Conservation (phyloP, 495 filamentous ascomycete species). For the Talaromyces ruber region DNA sequence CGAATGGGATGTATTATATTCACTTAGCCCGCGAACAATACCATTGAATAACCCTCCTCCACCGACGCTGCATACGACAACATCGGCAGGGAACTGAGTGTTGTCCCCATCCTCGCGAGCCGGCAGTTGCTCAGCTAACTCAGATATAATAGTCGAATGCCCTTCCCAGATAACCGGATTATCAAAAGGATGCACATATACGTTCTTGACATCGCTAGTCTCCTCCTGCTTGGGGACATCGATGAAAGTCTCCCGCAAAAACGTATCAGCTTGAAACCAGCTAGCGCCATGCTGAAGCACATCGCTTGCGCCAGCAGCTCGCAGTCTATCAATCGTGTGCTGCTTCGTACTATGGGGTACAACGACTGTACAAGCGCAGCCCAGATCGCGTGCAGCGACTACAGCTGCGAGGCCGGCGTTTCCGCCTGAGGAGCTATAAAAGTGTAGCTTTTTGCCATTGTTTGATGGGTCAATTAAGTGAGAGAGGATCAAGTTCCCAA, state of each 20-base stretch:
- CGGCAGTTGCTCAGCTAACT: slow-evolving; percentile 52
- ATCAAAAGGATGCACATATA: slow-evolving; percentile 69
- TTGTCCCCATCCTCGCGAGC: slow-evolving; percentile 9
- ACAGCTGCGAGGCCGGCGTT: slow-evolving; percentile 92
- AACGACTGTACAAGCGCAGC: slow-evolving; percentile 62
- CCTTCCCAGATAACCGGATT: slow-evolving; percentile 74
- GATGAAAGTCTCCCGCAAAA: slow-evolving; percentile 53
- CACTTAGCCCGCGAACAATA: slow-evolving; percentile 57
- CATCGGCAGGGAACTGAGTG: slow-evolving; percentile 40
- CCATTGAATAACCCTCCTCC: slow-evolving; percentile 83
- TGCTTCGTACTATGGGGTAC: slow-evolving; percentile 58
- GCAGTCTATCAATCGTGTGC: slow-evolving; percentile 65
- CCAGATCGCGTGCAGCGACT: slow-evolving; percentile 56
- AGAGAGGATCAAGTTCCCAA: slow-evolving; percentile 65
- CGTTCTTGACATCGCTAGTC: slow-evolving; percentile 24
- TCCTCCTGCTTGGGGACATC: slow-evolving; percentile 43
- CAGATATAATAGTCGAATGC: slow-evolving; percentile 56
- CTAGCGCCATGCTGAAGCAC: slow-evolving; percentile 64
- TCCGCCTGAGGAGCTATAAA: slow-evolving; percentile 79
- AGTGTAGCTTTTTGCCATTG: slow-evolving; percentile 44
- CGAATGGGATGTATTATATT: slow-evolving; percentile 19
- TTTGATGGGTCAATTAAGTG: slow-evolving; percentile 29
- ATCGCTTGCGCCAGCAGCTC: slow-evolving; percentile 49
- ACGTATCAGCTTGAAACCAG: slow-evolving; percentile 72
- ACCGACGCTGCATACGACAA: slow-evolving; percentile 72